Evolutionary conservation across 192 early-diverging fungal species (phyloP), one percentile per base, ranked within the genome.

Genomic region (Coemansia sp.): DNA sequence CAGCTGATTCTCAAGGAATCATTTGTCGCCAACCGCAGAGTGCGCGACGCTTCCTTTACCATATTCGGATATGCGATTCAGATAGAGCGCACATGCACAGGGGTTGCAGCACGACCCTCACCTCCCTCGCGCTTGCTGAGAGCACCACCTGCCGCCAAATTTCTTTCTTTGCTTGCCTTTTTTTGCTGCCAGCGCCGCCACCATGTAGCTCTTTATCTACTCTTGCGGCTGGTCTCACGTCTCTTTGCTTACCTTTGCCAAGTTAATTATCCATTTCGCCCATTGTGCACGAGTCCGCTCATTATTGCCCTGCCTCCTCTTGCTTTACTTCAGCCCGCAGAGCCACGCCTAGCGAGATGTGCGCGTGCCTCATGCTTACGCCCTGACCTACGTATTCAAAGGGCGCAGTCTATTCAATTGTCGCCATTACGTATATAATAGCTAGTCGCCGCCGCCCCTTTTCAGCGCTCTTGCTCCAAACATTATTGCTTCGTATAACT

Each of bases 1-100:
- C 51, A 54, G 51, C 27, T 54, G 51, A 54, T 54, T 54, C 51
- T 17, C 29, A 15, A 2, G 51, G 51, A 54, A 54, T 54, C 51
- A 54, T 54, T 31, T 31, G 51, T 15, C 51, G 25, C 15, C 7
- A 54, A 25, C 12, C 15, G 27, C 27, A 31, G 29, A 29, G 22
- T 17, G 51, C 8, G 27, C 51, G 15, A 31, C 51, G 51, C 51
- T 32, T 35, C 32, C 25, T 31, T 5, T 22, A 32, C 15, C 29
- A 15, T 31, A 54, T 54, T 27, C 51, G 51, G 15, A 54, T 54
- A 54, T 51, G 24, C 32, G 7, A 35, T 5, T 5, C 32, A 35
- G 32, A 35, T 7, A 35, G n/a, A n/a, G 32, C 32, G 7, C 32
- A 27, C 51, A 54, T 43, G 41, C 41, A 54, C 15, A 32, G 51